Conservation (phyloP, 306 rosid genomes). For the Trifolium fragiferum region DNA sequence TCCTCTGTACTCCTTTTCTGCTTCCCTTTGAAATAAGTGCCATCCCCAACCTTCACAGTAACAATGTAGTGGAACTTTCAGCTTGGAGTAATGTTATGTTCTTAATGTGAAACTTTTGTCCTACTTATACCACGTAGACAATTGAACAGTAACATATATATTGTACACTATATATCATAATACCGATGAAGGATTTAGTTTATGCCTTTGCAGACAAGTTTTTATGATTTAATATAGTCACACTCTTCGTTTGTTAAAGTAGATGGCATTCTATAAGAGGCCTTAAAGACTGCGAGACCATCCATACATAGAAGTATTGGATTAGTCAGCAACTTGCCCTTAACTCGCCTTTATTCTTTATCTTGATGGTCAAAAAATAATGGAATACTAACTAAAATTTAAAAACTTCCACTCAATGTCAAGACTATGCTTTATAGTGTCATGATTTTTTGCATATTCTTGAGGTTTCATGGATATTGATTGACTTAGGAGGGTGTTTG, state of each 20-base stretch:
- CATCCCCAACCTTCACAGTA: neutral
- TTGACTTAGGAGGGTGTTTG: conserved; percentile 28
- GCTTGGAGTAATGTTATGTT: neutral
- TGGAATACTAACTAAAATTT: conserved; percentile 12
- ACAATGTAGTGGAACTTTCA: neutral
- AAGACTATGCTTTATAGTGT: conserved; percentile 23
- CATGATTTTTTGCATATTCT: conserved; percentile 22
- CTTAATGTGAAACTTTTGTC: neutral
- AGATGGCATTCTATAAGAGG: too few relatives aligned
- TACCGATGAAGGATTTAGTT: too few relatives aligned
- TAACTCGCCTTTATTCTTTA: neutral
- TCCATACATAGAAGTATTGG: neutral
- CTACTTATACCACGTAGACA: neutral
- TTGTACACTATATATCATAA: neutral
- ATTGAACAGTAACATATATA: neutral
- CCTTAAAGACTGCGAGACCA: neutral
- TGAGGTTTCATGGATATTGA: conserved; percentile 26
- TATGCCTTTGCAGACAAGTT: neutral
- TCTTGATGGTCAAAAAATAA: conserved; percentile 10
- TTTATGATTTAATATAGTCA: neutral
- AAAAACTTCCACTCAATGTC: conserved; percentile 5
- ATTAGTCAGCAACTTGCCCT: neutral
- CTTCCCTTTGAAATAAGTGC: neutral
- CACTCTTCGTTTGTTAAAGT: too few relatives aligned
- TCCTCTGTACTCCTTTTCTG: neutral